Base-by-base conservation (phyloP, 352 stramenopile genomes). In the Globisporangium megalacanthum region DNA sequence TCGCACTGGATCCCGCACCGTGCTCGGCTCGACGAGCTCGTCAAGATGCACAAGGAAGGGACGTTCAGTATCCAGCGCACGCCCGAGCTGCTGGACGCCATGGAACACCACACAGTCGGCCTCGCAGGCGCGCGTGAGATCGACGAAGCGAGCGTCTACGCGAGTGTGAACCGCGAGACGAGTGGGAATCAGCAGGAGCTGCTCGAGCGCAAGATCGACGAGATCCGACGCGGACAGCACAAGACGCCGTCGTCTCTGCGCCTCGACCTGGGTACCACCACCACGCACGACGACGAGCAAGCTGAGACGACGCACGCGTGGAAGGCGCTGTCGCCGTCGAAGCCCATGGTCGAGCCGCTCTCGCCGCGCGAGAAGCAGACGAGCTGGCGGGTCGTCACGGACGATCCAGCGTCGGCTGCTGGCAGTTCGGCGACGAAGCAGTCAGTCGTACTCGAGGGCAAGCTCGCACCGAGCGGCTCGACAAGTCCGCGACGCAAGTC, bases 51-150 rank as follows among this genome's bases (percentile, higher is more conserved):
- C 61, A 80, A 85, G 53, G 72, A 88, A 49, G 80, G 78, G 19
- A 88, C 69, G 11, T 91, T 91, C 67, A 91, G 76, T 41, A 86
- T 91, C 50, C 68, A 83, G 11, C 77, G 80, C n/a, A 91, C 78
- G 0, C 80, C 80, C 4, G 80, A 88, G 45, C 20, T 91, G 15
- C 64, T 91, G 14, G 73, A 54, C 19, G 74, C 74, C 14, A 89
- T 88, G 79, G 75, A 80, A n/a, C 76, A 70, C 33, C 76, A 88
- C 59, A 89, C 80, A 0, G 78, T 89, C 65, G 80, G 80, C 15
- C 62, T 82, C 8, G 80, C 76, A 0, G 80, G 76, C 1, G 64
- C 77, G 5, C 65, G 68, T 0, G 75, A 74, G 45, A 49, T 84
- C 8, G 69, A 69, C 35, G 59, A 73, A 52, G 65, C 77, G 25